phyloP scores from a whole-genome alignment of 768 basidiomycete species.

The Boletus rubescentipes region DNA sequence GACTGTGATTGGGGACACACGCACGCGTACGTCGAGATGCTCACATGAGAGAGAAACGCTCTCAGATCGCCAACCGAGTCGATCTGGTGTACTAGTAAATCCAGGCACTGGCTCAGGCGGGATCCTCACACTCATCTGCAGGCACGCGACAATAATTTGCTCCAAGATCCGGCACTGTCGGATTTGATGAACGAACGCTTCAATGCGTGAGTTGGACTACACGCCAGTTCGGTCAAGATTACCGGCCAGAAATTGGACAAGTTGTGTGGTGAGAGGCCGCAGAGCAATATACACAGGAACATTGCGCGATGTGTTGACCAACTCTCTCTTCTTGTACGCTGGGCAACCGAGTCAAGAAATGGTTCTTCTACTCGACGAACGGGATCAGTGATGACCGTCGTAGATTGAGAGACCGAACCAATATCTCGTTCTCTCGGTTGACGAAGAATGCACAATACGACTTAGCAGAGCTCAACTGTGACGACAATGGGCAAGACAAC shows the following conservation, averaged over 20 bases:
- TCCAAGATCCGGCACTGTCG: constrained; percentile 89
- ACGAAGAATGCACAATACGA: constrained; percentile 85
- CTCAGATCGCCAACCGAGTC: constrained; percentile 82
- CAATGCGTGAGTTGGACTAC: constrained; percentile 17
- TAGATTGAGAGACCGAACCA: constrained; percentile 80
- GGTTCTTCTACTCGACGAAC: constrained; percentile 87
- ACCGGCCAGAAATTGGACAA: constrained; percentile 97
- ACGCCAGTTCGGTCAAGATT: constrained; percentile 85
- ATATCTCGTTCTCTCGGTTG: constrained; percentile 91
- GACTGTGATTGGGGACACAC: constrained; percentile 81
- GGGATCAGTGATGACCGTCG: constrained; percentile 84
- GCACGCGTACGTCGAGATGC: constrained; percentile 86
- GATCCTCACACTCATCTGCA: constrained; percentile 79
- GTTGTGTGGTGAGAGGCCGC: constrained; percentile 87
- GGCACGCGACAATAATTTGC: constrained; percentile 68
- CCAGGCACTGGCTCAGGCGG: constrained; percentile 88
- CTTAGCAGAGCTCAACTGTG: constrained; percentile 47
- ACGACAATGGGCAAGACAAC: constrained; percentile 24
- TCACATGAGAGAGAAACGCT: constrained; percentile 90
- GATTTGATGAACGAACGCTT: neutral
- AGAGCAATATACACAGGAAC: constrained; percentile 89
- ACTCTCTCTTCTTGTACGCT: constrained; percentile 95
- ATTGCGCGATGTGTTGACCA: constrained; percentile 91
- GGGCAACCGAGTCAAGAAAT: constrained; percentile 86
- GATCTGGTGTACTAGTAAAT: constrained; percentile 78